phyloP scores from a whole-genome alignment of 139 green algal genomes.

The Chlamydomonas urium region DNA sequence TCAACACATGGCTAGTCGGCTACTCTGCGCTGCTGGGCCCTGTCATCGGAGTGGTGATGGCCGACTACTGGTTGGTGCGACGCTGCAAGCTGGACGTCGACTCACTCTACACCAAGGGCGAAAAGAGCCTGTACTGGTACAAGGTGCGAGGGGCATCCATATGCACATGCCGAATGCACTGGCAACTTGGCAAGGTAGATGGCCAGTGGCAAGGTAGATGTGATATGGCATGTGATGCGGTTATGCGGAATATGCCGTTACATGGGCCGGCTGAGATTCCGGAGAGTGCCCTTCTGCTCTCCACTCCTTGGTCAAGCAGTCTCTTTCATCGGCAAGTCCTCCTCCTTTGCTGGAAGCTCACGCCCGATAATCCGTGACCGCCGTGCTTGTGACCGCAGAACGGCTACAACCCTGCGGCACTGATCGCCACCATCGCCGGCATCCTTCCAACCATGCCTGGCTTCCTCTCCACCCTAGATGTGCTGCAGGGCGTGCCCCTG shows the following conservation, averaged over 20 bases:
- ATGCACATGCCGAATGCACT: too few relatives aligned
- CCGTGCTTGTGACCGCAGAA: too few relatives aligned
- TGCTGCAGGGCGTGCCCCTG: slow-evolving; percentile 41
- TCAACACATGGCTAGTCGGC: slow-evolving; percentile 72
- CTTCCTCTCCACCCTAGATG: slow-evolving; percentile 42
- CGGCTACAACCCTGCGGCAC: slow-evolving; percentile 44
- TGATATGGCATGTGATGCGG: slow-evolving; percentile 21
- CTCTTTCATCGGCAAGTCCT: too few relatives aligned
- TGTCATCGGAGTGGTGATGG: slow-evolving; percentile 44
- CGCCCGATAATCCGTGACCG: too few relatives aligned
- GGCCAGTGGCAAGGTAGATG: slow-evolving; percentile 31
- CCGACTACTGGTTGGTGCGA: slow-evolving; percentile 70
- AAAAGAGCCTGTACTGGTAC: slow-evolving; percentile 56
- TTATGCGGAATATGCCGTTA: neutral
- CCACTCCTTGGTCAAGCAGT: too few relatives aligned
- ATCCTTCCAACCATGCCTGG: slow-evolving; percentile 53
- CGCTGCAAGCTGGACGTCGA: slow-evolving; percentile 51
- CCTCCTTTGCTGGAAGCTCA: too few relatives aligned
- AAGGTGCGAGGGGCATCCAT: too few relatives aligned
- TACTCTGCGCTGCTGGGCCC: slow-evolving; percentile 63
- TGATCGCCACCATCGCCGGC: slow-evolving; percentile 35
- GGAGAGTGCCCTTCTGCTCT: too few relatives aligned
- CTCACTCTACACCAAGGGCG: slow-evolving; percentile 41
- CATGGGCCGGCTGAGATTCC: too few relatives aligned
- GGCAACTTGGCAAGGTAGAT: neutral